Conservation (phyloP, 2,329 filamentous ascomycete genomes). For the Aspergillus japonicus region DNA sequence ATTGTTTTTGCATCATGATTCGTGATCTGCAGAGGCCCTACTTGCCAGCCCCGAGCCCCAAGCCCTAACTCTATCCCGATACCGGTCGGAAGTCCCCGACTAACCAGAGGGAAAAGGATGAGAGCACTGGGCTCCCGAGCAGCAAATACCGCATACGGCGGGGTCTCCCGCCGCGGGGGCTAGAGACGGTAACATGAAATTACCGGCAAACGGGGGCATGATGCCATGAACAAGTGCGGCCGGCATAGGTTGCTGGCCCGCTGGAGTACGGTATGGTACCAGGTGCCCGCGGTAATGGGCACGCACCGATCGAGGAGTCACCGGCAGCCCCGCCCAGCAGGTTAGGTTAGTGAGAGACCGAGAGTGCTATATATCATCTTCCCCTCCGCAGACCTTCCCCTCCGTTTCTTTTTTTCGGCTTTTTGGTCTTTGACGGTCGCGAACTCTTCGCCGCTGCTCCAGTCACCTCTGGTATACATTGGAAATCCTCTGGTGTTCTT, state of each 20-base stretch:
- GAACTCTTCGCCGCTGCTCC: constrained; percentile 28
- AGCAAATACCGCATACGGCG: constrained; percentile 16
- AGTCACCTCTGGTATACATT: constrained; percentile 14
- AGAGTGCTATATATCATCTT: constrained; percentile 17
- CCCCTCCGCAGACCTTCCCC: constrained; percentile 16
- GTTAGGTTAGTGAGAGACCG: background rate
- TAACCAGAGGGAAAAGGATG: background rate
- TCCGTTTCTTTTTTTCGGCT: constrained; percentile 25
- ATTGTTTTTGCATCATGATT: background rate
- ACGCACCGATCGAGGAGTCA: constrained; percentile 12
- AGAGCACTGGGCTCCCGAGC: constrained; percentile 11
- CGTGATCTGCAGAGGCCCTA: constrained; percentile 18
- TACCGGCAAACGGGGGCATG: constrained; percentile 3
- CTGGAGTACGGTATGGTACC: constrained; percentile 1
- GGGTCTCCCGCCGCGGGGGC: background rate
- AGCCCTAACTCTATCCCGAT: constrained; percentile 20
- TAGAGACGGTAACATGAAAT: constrained; percentile 1
- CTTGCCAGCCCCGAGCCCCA: constrained; percentile 17
- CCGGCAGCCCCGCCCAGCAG: background rate
- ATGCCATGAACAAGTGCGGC: background rate
- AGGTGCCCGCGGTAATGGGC: background rate
- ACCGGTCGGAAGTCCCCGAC: constrained; percentile 5
- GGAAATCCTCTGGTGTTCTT: constrained; percentile 6
- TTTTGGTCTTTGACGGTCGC: constrained; percentile 30
- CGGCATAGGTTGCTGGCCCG: background rate